Evolutionary conservation across 306 rosid species (phyloP), one percentile per base, ranked within the genome.

Genomic region (Casuarina cunninghamiana): DNA sequence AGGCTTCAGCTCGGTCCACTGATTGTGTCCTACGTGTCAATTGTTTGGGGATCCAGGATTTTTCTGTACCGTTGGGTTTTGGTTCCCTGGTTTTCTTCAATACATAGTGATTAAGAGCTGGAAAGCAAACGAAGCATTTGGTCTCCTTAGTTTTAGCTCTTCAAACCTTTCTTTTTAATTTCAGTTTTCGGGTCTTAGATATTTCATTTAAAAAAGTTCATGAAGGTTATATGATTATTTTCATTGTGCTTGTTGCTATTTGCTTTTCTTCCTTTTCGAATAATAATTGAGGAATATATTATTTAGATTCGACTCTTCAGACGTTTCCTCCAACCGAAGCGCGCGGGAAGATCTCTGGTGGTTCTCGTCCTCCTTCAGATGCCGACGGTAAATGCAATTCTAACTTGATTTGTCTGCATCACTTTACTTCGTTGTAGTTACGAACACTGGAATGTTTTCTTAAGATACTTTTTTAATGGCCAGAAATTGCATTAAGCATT

Each of bases 301-400:
- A 7, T 75, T 86, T 83, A 94, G 97, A 92, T 82, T 88, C 98
- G n/a, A 87, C 68, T 80, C 97, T 92, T 69, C 89, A 89, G 93
- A 89, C 95, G 51, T 94, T 94, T 89, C 98, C 98, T 80, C 98
- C 98, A 5, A 86, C 97, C 8, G 87, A 67, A 74, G 77, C 93
- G 0, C 96, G 82, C 65, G 98, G 98, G 73, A 94, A 92, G 87
- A 90, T 94, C 69, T 58, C 93, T 39, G 87, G 91, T 67, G 96
- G 87, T 81, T 84, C 90, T 19, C 84, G 86, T 32, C 95, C 97
- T 78, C 98, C 97, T 84, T 88, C 91, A 3, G 97, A 94, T 81
- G 92, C 97, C 0, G 97, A 94, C 78, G 98, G 98, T 94, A 81
- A 48, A 16, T 44, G 17, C 69, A 42, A 16, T 3, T 49, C 10